Percentiles rank a stretch among this genome's conserved stretches.
Evolutionary conservation across 257 asterid species (phyloP).

Genomic region (Ocimum tenuiflorum): DNA sequence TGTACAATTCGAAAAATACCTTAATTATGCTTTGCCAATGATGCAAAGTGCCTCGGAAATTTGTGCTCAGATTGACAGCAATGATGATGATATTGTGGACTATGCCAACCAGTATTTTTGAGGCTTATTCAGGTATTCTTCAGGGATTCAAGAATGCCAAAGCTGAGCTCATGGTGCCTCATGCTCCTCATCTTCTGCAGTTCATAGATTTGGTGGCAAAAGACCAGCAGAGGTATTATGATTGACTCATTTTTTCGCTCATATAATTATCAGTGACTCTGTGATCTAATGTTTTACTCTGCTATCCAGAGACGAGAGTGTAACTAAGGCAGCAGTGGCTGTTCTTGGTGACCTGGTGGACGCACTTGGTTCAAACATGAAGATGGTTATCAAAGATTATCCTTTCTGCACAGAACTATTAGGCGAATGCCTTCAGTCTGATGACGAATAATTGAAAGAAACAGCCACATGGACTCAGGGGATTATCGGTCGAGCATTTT

Average conservation of each 20-base stretch:
- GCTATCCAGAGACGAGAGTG: conserved; percentile 59
- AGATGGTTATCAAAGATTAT: conserved; percentile 45
- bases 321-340: conserved; percentile 73
- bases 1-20: conserved; percentile 60
- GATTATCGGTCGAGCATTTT: conserved; percentile 66
- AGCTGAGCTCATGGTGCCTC: conserved; percentile 57
- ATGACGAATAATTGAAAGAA: conserved; percentile 72
- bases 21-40: conserved; percentile 60
- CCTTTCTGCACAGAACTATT: conserved; percentile 42
- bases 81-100: conserved; percentile 72
- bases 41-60: conserved; percentile 69
- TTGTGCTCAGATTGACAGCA: conserved; percentile 50
- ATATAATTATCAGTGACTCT: not conserved
- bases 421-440: conserved; percentile 73
- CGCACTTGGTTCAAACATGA: conserved; percentile 68
- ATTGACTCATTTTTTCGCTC: not conserved
- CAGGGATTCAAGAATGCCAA: conserved; percentile 74
- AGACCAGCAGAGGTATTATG: conserved; percentile 49
- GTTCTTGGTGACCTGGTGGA: conserved; percentile 85
- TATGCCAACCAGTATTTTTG: conserved; percentile 75
- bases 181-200: conserved; percentile 71
- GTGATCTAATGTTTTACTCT: not conserved
- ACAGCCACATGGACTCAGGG: conserved; percentile 88
- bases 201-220: conserved; percentile 60
- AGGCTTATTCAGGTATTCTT: conserved; percentile 81